Percentiles rank a stretch among this genome's conserved stretches.
These are phyloP conservation scores for Thelonectria blattea DNA, from an alignment of 2,329 filamentous ascomycete species.

Conservation along the genomic window DNA sequence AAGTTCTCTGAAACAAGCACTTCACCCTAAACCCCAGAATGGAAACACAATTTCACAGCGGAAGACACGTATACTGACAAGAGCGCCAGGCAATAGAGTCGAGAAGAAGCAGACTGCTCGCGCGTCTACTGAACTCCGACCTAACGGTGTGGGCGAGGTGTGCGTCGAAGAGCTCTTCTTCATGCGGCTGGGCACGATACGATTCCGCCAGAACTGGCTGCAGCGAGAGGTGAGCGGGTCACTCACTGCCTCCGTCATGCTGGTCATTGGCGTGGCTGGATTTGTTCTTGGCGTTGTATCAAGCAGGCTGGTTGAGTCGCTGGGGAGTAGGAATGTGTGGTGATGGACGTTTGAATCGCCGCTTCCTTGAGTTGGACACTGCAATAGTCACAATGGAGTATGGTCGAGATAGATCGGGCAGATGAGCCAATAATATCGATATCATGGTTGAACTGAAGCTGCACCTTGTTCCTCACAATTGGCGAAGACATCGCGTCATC, in stretches of 20 bases:
- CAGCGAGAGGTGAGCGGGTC: slow-evolving; percentile 28
- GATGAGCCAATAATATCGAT: background rate
- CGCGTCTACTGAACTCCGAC: slow-evolving; percentile 24
- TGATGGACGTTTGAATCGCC: background rate
- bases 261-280: slow-evolving; percentile 28
- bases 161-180: slow-evolving; percentile 29
- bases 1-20: slow-evolving; percentile 9
- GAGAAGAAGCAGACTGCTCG: slow-evolving; percentile 27
- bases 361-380: background rate
- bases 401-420: background rate
- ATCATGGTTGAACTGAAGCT: background rate
- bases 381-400: slow-evolving; percentile 8
- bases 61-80: background rate
- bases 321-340: slow-evolving; percentile 1
- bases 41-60: background rate
- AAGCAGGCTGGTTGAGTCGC: slow-evolving; percentile 23
- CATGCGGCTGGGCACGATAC: slow-evolving; percentile 26
- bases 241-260: slow-evolving; percentile 27
- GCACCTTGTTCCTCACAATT: background rate
- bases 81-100: slow-evolving; percentile 26
- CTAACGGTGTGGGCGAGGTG: slow-evolving; percentile 24
- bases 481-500: background rate
- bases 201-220: slow-evolving; percentile 26
- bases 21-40: background rate
- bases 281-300: slow-evolving; percentile 25